Evolutionary conservation across 2,329 filamentous ascomycete genomes (phyloP).

Genomic region (Fusarium piperis): DNA sequence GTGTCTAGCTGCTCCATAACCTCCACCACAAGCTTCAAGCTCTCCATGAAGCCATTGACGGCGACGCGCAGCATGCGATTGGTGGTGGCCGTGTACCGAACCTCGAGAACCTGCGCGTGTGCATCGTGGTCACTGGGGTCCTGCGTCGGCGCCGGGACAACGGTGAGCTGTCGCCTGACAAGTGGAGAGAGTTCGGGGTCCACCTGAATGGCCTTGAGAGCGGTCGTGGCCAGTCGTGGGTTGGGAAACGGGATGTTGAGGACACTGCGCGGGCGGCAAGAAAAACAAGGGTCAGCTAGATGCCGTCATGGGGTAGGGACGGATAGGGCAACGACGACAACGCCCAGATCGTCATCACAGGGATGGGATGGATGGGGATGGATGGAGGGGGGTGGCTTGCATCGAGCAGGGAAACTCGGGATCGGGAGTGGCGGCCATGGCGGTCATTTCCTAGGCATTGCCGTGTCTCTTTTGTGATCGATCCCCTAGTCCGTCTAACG

Average conservation of each 20-base stretch:
- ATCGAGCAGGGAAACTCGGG: slow-evolving; percentile 70
- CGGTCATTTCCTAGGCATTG: slow-evolving; percentile 30
- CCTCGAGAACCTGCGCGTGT: slow-evolving; percentile 64
- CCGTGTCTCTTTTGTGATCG: slow-evolving; percentile 19
- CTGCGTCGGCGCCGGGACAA: slow-evolving; percentile 51
- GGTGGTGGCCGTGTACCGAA: slow-evolving; percentile 86
- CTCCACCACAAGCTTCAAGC: slow-evolving; percentile 81
- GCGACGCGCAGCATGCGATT: slow-evolving; percentile 97
- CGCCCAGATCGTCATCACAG: slow-evolving; percentile 25
- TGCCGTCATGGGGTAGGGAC: slow-evolving; percentile 6
- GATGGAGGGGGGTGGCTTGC: slow-evolving; percentile 54
- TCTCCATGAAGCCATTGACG: slow-evolving; percentile 97
- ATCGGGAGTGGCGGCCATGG: slow-evolving; percentile 55
- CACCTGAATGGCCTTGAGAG: slow-evolving; percentile 79
- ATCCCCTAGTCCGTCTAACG: slow-evolving; percentile 17
- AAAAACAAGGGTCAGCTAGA: slow-evolving; percentile 31
- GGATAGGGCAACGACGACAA: neutral
- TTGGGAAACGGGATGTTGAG: slow-evolving; percentile 86
- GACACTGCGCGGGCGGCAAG: slow-evolving; percentile 59
- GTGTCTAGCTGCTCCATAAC: slow-evolving; percentile 92
- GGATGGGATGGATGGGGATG: slow-evolving; percentile 10
- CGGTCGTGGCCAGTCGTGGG: slow-evolving; percentile 78
- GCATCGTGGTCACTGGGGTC: slow-evolving; percentile 40
- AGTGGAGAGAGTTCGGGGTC: slow-evolving; percentile 90
- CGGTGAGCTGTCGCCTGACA: slow-evolving; percentile 76